Percentiles rank a stretch among this genome's conserved stretches.
These are phyloP conservation scores for Metarhizium brunneum DNA, from an alignment of 2,329 filamentous ascomycete genomes.

Conservation along the genomic window DNA sequence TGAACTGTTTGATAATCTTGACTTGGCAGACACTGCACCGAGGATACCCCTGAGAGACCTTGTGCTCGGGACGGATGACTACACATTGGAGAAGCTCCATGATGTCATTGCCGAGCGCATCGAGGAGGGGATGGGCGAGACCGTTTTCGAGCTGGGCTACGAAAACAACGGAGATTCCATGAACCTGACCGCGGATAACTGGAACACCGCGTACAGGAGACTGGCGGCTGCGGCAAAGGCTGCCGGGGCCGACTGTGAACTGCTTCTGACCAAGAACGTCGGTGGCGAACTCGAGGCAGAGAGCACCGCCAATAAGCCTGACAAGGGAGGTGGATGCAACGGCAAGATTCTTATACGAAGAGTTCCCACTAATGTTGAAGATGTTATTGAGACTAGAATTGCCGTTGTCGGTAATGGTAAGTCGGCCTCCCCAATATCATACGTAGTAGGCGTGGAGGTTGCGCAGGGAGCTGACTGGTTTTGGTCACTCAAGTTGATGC, in stretches of 20 bases:
- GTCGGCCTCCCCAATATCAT: constrained; percentile 8
- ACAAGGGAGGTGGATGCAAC: constrained; percentile 64
- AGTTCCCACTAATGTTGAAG: constrained; percentile 63
- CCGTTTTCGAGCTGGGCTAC: constrained; percentile 82
- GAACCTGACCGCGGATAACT: constrained; percentile 64
- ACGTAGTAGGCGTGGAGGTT: no score
- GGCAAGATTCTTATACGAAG: constrained; percentile 84
- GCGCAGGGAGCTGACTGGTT: not conserved
- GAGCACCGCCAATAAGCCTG: constrained; percentile 37
- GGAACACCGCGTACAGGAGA: constrained; percentile 60
- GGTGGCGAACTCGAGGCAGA: constrained; percentile 67
- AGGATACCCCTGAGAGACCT: constrained; percentile 66
- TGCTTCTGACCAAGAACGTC: constrained; percentile 86
- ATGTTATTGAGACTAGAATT: constrained; percentile 91
- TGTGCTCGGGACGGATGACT: constrained; percentile 55
- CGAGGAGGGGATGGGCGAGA: constrained; percentile 78
- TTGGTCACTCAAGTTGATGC: constrained; percentile 60
- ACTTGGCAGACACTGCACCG: constrained; percentile 62
- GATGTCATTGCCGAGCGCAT: constrained; percentile 60
- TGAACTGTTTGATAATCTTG: constrained; percentile 83
- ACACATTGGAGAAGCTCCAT: constrained; percentile 52
- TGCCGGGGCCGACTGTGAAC: constrained; percentile 63
- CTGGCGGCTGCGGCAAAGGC: constrained; percentile 56
- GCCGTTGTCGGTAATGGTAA: constrained; percentile 89
- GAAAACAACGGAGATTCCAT: constrained; percentile 86